These are phyloP conservation scores for Chrysanthemum makinoi DNA, from an alignment of 129 eudicot species.

Conservation along the genomic window DNA sequence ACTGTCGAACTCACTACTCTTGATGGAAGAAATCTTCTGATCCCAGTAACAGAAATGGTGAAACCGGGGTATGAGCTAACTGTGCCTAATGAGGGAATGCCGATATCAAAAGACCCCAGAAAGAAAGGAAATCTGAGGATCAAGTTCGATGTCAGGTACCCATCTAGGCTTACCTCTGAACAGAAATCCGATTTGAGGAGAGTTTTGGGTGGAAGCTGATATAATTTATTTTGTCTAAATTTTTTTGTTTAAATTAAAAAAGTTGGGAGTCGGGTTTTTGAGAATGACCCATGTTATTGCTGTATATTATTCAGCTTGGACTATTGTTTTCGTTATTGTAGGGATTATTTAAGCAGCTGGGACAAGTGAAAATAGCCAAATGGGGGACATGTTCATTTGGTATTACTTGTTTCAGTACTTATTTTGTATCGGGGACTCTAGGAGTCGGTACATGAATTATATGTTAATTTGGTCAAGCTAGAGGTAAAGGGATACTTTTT, in stretches of 20 bases:
- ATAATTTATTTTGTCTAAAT: slow-evolving; percentile 18
- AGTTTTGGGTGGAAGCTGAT: slow-evolving; percentile 45
- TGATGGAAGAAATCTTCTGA: slow-evolving; percentile 53
- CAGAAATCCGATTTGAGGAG: slow-evolving; percentile 68
- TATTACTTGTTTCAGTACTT: background rate
- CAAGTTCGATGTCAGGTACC: slow-evolving; percentile 75
- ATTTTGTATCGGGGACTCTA: background rate
- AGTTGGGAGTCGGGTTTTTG: slow-evolving; percentile 24
- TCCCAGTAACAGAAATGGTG: slow-evolving; percentile 57
- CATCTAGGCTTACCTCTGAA: slow-evolving; percentile 65
- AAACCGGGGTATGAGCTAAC: slow-evolving; percentile 64
- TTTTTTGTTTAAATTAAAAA: background rate
- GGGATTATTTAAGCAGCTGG: background rate
- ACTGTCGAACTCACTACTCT: slow-evolving; percentile 58
- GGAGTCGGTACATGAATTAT: no score
- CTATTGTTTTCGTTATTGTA: slow-evolving; percentile 19
- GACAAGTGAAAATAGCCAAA: slow-evolving; percentile 5
- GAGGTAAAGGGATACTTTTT: no score
- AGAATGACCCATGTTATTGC: slow-evolving; percentile 18
- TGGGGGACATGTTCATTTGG: slow-evolving; percentile 11
- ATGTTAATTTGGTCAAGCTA: no score
- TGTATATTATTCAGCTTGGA: slow-evolving; percentile 27
- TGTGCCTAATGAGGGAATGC: slow-evolving; percentile 76
- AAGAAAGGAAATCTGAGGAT: slow-evolving; percentile 73
- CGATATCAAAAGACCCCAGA: slow-evolving; percentile 82